These are phyloP conservation scores for Chiua sp. DNA, from an alignment of 1,284 basidiomycete genomes.

Conservation along the genomic window DNA sequence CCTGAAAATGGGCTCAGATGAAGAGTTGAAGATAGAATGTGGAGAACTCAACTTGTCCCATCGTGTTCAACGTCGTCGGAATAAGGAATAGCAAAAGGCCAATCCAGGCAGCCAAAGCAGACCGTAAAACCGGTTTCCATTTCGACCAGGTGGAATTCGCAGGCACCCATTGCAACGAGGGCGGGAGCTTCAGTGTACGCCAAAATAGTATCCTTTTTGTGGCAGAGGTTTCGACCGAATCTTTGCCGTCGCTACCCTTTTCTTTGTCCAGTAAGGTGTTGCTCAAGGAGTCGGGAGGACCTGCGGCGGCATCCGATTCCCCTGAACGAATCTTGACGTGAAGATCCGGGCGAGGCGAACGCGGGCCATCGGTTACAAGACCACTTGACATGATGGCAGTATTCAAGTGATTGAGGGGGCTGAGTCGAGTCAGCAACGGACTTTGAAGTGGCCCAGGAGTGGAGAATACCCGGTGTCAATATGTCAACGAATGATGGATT, in stretches of 20 bases:
- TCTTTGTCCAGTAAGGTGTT: conserved; percentile 6
- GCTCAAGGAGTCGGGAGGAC: conserved; percentile 1
- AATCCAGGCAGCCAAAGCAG: conserved; percentile 69
- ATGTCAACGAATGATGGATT: neutral
- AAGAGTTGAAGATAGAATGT: neutral
- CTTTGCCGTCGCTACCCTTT: neutral
- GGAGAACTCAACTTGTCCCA: conserved; percentile 61
- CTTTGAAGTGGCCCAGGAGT: neutral
- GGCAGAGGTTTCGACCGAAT: neutral
- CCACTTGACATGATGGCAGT: conserved; percentile 13
- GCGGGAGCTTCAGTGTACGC: conserved; percentile 24
- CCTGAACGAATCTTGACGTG: conserved; percentile 9
- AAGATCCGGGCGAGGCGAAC: conserved; percentile 5
- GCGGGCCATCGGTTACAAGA: neutral
- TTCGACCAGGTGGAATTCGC: conserved; percentile 62
- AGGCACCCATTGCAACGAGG: conserved; percentile 57
- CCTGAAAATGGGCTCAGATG: conserved; percentile 41
- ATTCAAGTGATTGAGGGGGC: neutral
- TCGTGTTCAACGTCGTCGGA: conserved; percentile 47
- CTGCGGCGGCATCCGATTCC: neutral
- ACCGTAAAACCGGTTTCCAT: conserved; percentile 69
- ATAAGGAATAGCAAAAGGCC: conserved; percentile 69
- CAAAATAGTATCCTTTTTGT: neutral
- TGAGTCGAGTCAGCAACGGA: neutral
- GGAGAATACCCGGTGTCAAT: neutral